phyloP scores from a whole-genome alignment of 1,284 basidiomycete species.

The Mrakiaceae sp. region DNA sequence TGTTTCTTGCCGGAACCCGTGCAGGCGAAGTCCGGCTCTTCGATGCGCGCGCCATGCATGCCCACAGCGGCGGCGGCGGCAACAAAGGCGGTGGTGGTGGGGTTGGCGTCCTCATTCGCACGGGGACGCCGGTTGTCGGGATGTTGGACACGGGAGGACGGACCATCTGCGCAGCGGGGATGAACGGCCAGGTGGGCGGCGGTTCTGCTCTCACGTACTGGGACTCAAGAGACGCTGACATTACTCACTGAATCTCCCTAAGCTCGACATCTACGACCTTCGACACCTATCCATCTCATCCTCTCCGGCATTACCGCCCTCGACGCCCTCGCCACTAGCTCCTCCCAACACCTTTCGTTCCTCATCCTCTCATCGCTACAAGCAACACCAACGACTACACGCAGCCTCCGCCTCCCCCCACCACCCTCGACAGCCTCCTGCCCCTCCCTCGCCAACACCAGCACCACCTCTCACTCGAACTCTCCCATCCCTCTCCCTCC shows the following conservation, averaged over 20 bases:
- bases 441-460: background rate
- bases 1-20: constrained; percentile 5
- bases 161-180: constrained; percentile 7
- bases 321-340: too few relatives aligned
- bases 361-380: too few relatives aligned
- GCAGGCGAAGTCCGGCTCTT: constrained; percentile 6
- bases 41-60: background rate
- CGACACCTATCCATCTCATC: background rate
- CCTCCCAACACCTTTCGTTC: too few relatives aligned
- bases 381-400: too few relatives aligned
- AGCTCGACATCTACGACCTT: constrained; percentile 13
- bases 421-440: background rate
- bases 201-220: background rate
- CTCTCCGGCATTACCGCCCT: background rate
- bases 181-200: constrained; percentile 10
- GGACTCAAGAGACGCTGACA: background rate
- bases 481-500: background rate
- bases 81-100: background rate
- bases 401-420: background rate
- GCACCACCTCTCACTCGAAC: background rate
- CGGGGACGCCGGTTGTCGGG: constrained; percentile 7
- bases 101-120: background rate
- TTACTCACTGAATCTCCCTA: background rate
- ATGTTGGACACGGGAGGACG: background rate
- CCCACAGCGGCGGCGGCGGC: background rate